Conservation (phyloP, 352 stramenopile species). For the Aphanomyces invadans region DNA sequence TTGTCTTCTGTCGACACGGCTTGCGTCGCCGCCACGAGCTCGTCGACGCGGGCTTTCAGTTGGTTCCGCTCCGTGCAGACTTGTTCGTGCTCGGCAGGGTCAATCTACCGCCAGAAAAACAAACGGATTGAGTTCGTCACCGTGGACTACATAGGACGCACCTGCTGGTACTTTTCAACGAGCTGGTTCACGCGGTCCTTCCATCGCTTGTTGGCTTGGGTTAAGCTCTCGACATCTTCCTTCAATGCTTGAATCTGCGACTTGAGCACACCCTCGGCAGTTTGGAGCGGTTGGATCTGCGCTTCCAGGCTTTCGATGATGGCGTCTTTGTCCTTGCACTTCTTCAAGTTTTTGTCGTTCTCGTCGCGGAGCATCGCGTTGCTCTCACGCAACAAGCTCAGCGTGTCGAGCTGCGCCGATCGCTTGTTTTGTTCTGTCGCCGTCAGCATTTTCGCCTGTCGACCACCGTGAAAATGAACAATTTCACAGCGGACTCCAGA, state of each 20-base stretch:
- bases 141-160: no score
- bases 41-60: conserved; percentile 39
- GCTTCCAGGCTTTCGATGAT: conserved; percentile 41
- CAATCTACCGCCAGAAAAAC: conserved; percentile 35
- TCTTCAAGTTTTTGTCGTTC: conserved; percentile 46
- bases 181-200: conserved; percentile 73
- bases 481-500: background rate
- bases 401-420: conserved; percentile 54
- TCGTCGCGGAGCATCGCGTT: conserved; percentile 73
- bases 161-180: conserved; percentile 76
- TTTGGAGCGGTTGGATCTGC: conserved; percentile 46
- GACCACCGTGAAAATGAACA: no score
- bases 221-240: conserved; percentile 50
- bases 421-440: conserved; percentile 34
- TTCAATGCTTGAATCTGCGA: conserved; percentile 48
- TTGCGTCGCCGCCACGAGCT: conserved; percentile 29
- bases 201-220: conserved; percentile 62
- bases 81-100: conserved; percentile 62
- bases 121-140: no score
- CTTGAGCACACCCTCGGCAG: conserved; percentile 38
- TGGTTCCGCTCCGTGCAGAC: conserved; percentile 52
- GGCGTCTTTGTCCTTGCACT: conserved; percentile 45
- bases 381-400: conserved; percentile 69
- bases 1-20: conserved; percentile 2
- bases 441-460: background rate